Evolutionary conservation across 192 early-diverging fungal genomes (phyloP).

Genomic region (Podila clonocystis): DNA sequence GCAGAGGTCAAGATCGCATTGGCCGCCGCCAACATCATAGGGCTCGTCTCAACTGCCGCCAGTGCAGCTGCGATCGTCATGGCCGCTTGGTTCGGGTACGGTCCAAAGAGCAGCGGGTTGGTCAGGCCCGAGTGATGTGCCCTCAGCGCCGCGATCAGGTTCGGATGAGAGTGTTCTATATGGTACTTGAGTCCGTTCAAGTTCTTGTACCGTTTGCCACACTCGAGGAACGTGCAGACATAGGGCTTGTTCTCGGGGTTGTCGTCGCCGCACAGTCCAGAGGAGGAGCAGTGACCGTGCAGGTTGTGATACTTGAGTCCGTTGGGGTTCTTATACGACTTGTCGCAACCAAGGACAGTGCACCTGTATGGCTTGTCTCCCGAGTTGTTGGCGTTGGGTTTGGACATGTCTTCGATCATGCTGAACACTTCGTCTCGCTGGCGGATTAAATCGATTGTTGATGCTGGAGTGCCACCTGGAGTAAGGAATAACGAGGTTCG

Average conservation of each 20-base stretch:
- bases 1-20: constrained; percentile 20
- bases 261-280: constrained; percentile 53
- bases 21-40: constrained; percentile 28
- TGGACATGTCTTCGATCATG: constrained; percentile 33
- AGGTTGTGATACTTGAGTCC: constrained; percentile 98
- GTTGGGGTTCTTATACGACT: constrained; percentile 99
- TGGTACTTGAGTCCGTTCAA: constrained; percentile 85
- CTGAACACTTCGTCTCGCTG: constrained; percentile 35
- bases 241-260: constrained; percentile 69
- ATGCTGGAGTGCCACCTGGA: background rate
- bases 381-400: background rate
- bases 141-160: constrained; percentile 24
- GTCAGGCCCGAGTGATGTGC: constrained; percentile 40
- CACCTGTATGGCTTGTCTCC: constrained; percentile 91
- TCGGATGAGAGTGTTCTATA: constrained; percentile 80
- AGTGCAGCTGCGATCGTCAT: constrained; percentile 34
- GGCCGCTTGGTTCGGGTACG: background rate
- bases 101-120: constrained; percentile 15
- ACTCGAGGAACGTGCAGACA: constrained; percentile 76
- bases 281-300: constrained; percentile 90
- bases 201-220: constrained; percentile 80
- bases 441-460: constrained; percentile 15
- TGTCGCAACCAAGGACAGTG: constrained; percentile 85
- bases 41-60: constrained; percentile 13
- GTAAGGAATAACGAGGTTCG: background rate